A percentile compares a stretch with the other conserved stretches of the same genome.
Conservation (phyloP, 169 alveolate genomes). For the Amoebophrya sp. region DNA sequence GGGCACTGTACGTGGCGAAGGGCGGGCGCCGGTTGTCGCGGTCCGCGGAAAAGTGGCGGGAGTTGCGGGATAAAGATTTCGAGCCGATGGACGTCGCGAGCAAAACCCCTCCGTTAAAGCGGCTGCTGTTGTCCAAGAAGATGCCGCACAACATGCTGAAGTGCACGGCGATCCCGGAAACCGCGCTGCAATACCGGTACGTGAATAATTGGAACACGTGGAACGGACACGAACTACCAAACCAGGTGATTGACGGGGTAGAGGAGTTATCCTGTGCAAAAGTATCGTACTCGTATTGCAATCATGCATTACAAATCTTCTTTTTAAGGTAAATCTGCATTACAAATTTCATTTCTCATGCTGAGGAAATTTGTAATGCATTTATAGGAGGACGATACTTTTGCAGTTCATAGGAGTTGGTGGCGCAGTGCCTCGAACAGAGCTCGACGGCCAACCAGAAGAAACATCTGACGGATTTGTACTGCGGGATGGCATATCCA, state of each 20-base stretch:
- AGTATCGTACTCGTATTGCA: too few relatives aligned
- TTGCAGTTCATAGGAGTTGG: too few relatives aligned
- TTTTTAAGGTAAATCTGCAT: too few relatives aligned
- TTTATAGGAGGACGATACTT: too few relatives aligned
- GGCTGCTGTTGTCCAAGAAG: not conserved
- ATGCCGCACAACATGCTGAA: not conserved
- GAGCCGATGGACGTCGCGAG: not conserved
- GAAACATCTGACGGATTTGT: not conserved
- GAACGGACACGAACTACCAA: slow-evolving; percentile 1
- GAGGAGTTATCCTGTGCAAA: too few relatives aligned
- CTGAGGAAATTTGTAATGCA: too few relatives aligned
- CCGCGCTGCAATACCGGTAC: not conserved
- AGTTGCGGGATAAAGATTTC: not conserved
- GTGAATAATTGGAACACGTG: not conserved
- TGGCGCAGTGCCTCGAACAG: not conserved
- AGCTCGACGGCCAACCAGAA: not conserved
- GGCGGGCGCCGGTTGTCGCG: not conserved
- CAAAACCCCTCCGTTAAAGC: not conserved
- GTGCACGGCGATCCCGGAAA: slow-evolving; percentile 13
- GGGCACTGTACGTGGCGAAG: not conserved
- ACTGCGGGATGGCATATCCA: not conserved
- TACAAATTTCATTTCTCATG: too few relatives aligned
- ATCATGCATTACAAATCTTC: too few relatives aligned
- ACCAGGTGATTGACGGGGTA: not conserved
- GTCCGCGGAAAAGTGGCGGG: not conserved